Evolutionary conservation across 306 rosid genomes (phyloP).

Genomic region (Cucurbita pepo): DNA sequence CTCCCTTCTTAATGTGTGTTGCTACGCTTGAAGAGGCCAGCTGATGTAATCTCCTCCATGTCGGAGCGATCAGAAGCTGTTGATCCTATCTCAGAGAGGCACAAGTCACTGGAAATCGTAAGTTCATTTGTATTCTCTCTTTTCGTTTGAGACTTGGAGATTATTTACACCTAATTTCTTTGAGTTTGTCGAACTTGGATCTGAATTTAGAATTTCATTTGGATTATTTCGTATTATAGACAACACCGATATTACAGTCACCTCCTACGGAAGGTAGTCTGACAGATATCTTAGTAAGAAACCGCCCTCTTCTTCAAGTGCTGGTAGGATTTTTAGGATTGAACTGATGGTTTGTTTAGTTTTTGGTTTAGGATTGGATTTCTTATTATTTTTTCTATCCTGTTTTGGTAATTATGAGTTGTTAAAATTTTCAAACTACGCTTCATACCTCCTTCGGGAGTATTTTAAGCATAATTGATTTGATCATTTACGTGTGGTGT

Average conservation of each 20-base stretch:
- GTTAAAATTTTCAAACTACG: no score
- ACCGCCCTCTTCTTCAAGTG: conserved; percentile 45
- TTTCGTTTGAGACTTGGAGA: background rate
- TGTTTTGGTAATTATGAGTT: no score
- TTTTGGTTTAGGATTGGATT: background rate
- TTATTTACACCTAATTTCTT: conserved; percentile 4
- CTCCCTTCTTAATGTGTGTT: background rate
- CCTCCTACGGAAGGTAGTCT: conserved; percentile 64
- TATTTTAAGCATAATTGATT: no score
- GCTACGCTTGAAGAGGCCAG: conserved; percentile 22
- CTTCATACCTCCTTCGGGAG: no score
- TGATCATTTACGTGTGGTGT: no score
- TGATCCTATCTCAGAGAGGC: conserved; percentile 59
- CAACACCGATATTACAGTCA: conserved; percentile 63
- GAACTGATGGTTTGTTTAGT: background rate
- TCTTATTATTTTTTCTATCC: no score
- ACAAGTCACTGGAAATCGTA: conserved; percentile 62
- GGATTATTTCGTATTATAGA: conserved; percentile 22
- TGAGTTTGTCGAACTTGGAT: background rate
- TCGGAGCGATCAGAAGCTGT: conserved; percentile 41
- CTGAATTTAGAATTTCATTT: conserved; percentile 3
- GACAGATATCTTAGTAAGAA: conserved; percentile 81
- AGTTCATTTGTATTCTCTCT: background rate
- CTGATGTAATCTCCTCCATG: conserved; percentile 71
- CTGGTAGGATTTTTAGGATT: conserved; percentile 26